Evolutionary conservation across 306 rosid genomes (phyloP), one percentile per base, ranked within the genome.

Genomic region (Luffa acutangula): DNA sequence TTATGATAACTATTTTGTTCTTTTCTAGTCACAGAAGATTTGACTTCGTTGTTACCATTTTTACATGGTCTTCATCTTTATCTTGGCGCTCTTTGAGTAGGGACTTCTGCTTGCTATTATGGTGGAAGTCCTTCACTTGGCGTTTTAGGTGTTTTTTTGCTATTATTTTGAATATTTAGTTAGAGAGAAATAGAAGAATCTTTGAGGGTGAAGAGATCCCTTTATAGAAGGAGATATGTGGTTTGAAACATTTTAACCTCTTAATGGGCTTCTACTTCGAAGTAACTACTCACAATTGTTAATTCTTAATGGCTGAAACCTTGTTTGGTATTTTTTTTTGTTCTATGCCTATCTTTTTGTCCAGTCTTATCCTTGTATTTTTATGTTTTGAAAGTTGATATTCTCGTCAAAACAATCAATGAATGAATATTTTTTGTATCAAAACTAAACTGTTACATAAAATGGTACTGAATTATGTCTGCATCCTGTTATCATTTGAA

Each of bases 401-500:
- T 11, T 21, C 12, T 57, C 18, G 14, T 46, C 15, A 37, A 17
- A 39, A 8, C 37, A 37, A 14, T 0, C 34, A 45, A 71, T 21
- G 41, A 25, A 20, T 12, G 21, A 11, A 17, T 25, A 20, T 7
- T 46, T 52, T 75, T 53, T 75, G 49, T 59, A 52, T 21, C 43
- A 75, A 36, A 75, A 9, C 58, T 80, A 46, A 58, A 70, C 78
- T 46, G 58, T 39, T 75, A 59, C 52, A 17, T 14, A 36, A 48
- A 53, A 21, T 34, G 42, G 75, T 66, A 60, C 52, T 64, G 48
- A 71, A 79, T 52, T 83, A 18, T 82, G 54, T 80, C 42, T 83
- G 46, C 46, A 72, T 79, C 52, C 71, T 67, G 79, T 75, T 53
- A 37, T 52, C 36, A 4, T 34, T 60, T 87, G 70, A 75, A 83